phyloP scores from a whole-genome alignment of 805 yeast species.

The Yarrowia phangngaensis region DNA sequence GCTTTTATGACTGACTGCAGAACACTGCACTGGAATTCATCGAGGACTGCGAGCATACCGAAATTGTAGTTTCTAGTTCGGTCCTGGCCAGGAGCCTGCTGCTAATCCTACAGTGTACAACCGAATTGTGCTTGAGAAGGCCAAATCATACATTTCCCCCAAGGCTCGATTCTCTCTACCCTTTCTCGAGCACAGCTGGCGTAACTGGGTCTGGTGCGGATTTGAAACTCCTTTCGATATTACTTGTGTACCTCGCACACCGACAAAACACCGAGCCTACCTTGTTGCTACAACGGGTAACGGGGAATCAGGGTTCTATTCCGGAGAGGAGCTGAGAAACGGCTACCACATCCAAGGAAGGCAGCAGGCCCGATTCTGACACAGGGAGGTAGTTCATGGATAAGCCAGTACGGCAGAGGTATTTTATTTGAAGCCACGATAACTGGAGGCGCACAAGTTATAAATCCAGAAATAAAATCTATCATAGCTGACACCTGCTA shows the following conservation, averaged over 20 bases:
- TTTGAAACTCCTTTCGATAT: conserved; percentile 65
- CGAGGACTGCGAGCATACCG: conserved; percentile 96
- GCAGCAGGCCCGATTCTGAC: no score
- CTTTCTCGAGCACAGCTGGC: conserved; percentile 73
- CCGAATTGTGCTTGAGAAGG: conserved; percentile 89
- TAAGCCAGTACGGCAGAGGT: no score
- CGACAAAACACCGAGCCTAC: conserved; percentile 57
- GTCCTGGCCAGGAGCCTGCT: conserved; percentile 82
- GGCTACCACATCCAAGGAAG: no score
- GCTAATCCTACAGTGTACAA: conserved; percentile 85
- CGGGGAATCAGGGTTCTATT: conserved; percentile 43
- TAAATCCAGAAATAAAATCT: no score
- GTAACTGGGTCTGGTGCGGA: conserved; percentile 50
- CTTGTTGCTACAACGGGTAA: conserved; percentile 43
- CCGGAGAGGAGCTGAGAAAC: no score
- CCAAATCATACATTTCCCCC: conserved; percentile 56
- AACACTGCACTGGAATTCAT: conserved; percentile 84
- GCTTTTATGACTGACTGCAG: conserved; percentile 80
- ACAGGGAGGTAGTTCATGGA: no score
- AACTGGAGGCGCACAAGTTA: no score
- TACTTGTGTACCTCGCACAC: conserved; percentile 54
- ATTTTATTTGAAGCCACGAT: no score
- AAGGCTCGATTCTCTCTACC: conserved; percentile 67
- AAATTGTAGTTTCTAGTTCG: conserved; percentile 84
- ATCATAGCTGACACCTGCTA: no score